phyloP scores from a whole-genome alignment of 495 filamentous ascomycete species.

The Daldinia vernicosa region DNA sequence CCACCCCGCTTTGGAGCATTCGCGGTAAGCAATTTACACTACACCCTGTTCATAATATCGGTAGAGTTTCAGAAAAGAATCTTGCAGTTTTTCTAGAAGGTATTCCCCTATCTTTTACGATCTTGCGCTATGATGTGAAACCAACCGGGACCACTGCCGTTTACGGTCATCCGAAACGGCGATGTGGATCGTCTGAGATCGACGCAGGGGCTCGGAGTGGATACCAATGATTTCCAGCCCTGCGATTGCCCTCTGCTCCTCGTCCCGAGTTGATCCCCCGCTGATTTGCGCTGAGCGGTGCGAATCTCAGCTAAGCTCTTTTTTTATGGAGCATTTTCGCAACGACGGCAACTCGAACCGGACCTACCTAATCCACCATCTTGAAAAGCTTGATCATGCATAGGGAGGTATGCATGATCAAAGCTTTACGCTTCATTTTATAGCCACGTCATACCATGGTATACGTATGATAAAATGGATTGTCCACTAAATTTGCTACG shows the following conservation, averaged over 20 bases:
- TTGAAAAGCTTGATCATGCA: no score
- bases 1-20: background rate
- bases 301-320: background rate
- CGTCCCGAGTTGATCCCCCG: constrained; percentile 38
- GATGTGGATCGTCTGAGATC: constrained; percentile 29
- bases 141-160: constrained; percentile 16
- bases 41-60: background rate
- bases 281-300: constrained; percentile 16
- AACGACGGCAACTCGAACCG: constrained; percentile 25
- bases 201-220: constrained; percentile 24
- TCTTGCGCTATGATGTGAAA: background rate
- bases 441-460: constrained; percentile 7
- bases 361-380: constrained; percentile 6
- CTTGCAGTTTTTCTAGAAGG: constrained; percentile 9
- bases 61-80: constrained; percentile 12
- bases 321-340: background rate
- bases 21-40: background rate
- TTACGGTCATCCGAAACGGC: constrained; percentile 39
- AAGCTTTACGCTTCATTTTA: constrained; percentile 7
- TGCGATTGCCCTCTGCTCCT: constrained; percentile 4
- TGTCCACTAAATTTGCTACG: background rate
- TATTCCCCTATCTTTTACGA: background rate
- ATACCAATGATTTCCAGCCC: constrained; percentile 3
- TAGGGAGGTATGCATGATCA: constrained; percentile 14
- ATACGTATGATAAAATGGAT: background rate